Conservation (phyloP, 1,139 yeast species). For the Chernovozyma sophiae-reginae region DNA sequence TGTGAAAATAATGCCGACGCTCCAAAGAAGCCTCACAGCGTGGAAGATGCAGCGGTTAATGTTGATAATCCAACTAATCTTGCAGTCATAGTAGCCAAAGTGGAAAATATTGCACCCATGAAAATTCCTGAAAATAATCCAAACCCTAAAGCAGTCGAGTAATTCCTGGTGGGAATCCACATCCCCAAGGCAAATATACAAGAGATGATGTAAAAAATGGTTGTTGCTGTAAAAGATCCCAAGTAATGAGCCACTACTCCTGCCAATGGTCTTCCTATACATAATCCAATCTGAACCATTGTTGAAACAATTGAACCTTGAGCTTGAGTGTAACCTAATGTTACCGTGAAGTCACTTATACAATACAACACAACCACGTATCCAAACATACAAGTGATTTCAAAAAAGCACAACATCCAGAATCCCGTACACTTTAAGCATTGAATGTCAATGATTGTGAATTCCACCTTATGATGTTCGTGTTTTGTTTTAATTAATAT, state of each 20-base stretch:
- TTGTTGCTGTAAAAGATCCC: conserved; percentile 39
- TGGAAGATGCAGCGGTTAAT: conserved; percentile 45
- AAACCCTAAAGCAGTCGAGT: conserved; percentile 25
- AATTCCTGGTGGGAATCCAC: conserved; percentile 35
- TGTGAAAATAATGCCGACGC: conserved; percentile 48
- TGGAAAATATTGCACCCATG: conserved; percentile 27
- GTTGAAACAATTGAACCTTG: conserved; percentile 45
- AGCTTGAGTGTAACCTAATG: conserved; percentile 37
- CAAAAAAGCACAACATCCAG: conserved; percentile 23
- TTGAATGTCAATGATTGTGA: conserved; percentile 18
- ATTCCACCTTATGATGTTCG: conserved; percentile 15
- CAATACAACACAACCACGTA: conserved; percentile 44
- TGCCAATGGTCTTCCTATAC: conserved; percentile 37
- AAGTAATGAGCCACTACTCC: conserved; percentile 36
- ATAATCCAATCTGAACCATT: conserved; percentile 41
- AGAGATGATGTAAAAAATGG: conserved; percentile 18
- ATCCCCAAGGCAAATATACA: conserved; percentile 27
- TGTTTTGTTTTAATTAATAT: conserved; percentile 14
- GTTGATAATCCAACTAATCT: conserved; percentile 45
- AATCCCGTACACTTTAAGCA: conserved; percentile 28
- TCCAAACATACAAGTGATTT: conserved; percentile 40
- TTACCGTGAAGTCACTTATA: conserved; percentile 41
- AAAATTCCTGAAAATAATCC: conserved; percentile 23
- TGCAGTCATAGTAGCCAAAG: conserved; percentile 28
- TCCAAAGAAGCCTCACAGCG: conserved; percentile 47